Evolutionary conservation across 2,329 filamentous ascomycete species (phyloP), one percentile per base, ranked within the genome.

Genomic region (Mycosphaerelloides madeirae): DNA sequence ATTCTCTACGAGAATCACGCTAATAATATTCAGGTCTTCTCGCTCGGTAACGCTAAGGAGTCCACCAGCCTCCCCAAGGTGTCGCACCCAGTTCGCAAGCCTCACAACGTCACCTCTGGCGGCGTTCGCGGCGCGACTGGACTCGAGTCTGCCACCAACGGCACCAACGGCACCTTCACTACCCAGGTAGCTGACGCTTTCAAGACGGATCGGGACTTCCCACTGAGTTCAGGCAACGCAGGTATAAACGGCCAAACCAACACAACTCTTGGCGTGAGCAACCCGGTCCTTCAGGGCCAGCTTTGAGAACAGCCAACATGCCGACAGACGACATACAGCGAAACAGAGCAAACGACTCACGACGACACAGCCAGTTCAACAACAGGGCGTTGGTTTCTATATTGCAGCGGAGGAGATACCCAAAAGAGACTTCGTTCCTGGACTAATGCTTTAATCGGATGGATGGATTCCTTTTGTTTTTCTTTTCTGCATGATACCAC

Each of bases 11-110:
- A 25, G n/a, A 20, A 22, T 25, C 19, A 25, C 22, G 12, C 12
- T n/a, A n/a, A 22, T 13, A 8, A 9, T 25, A 5, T 25, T 25
- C 22, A 25, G 22, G 81, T 98, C 60, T 98, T 98, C 74, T 84
- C 81, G 48, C 84, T 97, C 57, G 91, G 93, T 37, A 78, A 72
- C 33, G 89, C 90, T 9, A 74, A 78, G 43, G 82, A 84, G 68
- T 88, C 86, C 32, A 76, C 70, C 18, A 79, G 85, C 59, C 76
- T 96, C 33, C 89, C 90, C 1, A 64, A 69, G 50, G 63, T 75
- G 29, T 65, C 67, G 1, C 56, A 71, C 29, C 68, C 84, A 41
- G 73, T 66, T 29, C 79, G 81, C 60, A 85, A 85, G 69, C 69
- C 77, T 15, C 79, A 80, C 58, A 64, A 65, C 29, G 70, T 70